phyloP scores from a whole-genome alignment of 768 basidiomycete genomes.

The Boletellus ananas region DNA sequence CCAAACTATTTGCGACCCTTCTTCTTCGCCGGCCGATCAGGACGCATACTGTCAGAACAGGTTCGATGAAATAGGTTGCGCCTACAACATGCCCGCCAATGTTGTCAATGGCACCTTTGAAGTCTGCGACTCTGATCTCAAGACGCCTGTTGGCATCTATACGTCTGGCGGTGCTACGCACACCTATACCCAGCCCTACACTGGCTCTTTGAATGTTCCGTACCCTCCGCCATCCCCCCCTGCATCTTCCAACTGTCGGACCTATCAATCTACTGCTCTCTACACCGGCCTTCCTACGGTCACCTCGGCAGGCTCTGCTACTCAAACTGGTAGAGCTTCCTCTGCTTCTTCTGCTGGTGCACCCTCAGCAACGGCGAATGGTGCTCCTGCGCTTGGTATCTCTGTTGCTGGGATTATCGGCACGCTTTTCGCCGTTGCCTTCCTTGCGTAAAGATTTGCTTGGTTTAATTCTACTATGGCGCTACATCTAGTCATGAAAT shows the following conservation, averaged over 20 bases:
- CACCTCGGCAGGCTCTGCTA: constrained; percentile 3
- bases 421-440: constrained; percentile 34
- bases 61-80: constrained; percentile 68
- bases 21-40: constrained; percentile 36
- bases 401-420: constrained; percentile 32
- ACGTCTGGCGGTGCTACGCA: constrained; percentile 36
- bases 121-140: constrained; percentile 61
- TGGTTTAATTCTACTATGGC: background rate
- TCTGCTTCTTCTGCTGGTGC: constrained; percentile 15
- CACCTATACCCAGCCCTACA: constrained; percentile 43
- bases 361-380: constrained; percentile 14
- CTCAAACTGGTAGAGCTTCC: constrained; percentile 7
- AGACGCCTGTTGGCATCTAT: constrained; percentile 57
- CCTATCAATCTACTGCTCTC: constrained; percentile 34
- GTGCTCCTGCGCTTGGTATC: constrained; percentile 25
- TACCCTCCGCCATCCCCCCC: constrained; percentile 38
- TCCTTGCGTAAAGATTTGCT: constrained; percentile 33
- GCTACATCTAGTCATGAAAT: constrained; percentile 3
- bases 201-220: constrained; percentile 32
- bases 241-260: constrained; percentile 43
- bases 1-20: constrained; percentile 66
- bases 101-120: constrained; percentile 59
- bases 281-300: constrained; percentile 27
- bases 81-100: constrained; percentile 67
- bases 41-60: constrained; percentile 62